These are phyloP conservation scores for Aspergillus neotritici DNA, from an alignment of 2,329 filamentous ascomycete genomes.

Conservation along the genomic window DNA sequence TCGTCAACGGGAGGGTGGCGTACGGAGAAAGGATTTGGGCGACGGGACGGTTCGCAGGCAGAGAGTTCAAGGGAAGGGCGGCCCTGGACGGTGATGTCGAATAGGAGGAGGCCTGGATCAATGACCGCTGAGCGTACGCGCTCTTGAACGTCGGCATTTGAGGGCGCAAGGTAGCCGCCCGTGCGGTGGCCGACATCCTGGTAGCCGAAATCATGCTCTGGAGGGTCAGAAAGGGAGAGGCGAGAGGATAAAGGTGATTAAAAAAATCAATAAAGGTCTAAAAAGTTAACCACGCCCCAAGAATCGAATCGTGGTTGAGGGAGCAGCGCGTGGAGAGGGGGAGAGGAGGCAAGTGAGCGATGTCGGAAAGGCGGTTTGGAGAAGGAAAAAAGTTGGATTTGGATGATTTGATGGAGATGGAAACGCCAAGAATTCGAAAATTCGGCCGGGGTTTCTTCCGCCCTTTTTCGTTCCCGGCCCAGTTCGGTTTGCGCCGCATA, in stretches of 20 bases:
- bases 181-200: conserved; percentile 33
- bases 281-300: conserved; percentile 14
- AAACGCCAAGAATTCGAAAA: conserved; percentile 35
- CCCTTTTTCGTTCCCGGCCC: conserved; percentile 23
- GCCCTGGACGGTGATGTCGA: conserved; percentile 30
- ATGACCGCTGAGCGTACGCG: conserved; percentile 27
- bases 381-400: conserved; percentile 28
- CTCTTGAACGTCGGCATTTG: conserved; percentile 29
- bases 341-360: conserved; percentile 19
- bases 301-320: conserved; percentile 2
- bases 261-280: conserved; percentile 3
- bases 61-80: conserved; percentile 29
- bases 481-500: conserved; percentile 13
- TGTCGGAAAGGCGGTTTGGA: conserved; percentile 22
- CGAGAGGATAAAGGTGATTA: conserved; percentile 2
- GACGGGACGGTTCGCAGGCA: conserved; percentile 21
- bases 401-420: conserved; percentile 12
- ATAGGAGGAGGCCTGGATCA: conserved; percentile 29
- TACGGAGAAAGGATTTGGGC: conserved; percentile 32
- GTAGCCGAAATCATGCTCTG: conserved; percentile 38
- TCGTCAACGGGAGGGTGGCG: conserved; percentile 30
- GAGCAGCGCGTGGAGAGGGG: conserved; percentile 17
- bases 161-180: conserved; percentile 34
- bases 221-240: conserved; percentile 4
- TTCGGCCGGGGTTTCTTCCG: conserved; percentile 19